Base-by-base conservation (phyloP, 441 rosid genomes). In the Populus tomentosa region DNA sequence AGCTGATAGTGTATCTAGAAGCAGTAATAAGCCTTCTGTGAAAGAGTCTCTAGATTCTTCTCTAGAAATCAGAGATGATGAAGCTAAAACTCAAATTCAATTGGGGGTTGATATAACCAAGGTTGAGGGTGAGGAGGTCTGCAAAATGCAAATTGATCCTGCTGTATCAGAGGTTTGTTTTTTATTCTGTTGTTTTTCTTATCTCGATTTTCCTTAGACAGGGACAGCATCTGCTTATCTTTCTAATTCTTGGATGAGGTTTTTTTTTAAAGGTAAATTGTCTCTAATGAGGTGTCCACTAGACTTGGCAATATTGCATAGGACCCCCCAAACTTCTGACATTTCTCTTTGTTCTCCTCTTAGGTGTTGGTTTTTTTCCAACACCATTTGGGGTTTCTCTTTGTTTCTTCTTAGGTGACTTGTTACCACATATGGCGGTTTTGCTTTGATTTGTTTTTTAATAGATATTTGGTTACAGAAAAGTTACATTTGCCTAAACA, bases 91-190 rank as follows among this genome's bases (percentile, higher is more conserved):
- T 53, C 79, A 75, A 26, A 46, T 75, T 65, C 79, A 77, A 40
- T 28, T 75, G 35, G 38, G 42, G 79, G 77, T 42, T 75, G 78
- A 63, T 59, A 65, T 20, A 42, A 40, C 24, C 9, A 26, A 35
- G 23, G 59, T n/a, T 3, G 70, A 63, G 56, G 56, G 56, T 26
- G 64, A 30, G 21, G n/a, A 32, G 32, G 62, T 38, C 33, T 64
- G 77, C 46, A n/a, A 73, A 50, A 75, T 71, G 69, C 82, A 80
- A 77, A 79, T 26, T 28, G 78, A 68, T 24, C 78, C 38, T 70
- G 72, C 72, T 64, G 82, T 24, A 26, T 23, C 18, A 13, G 69
- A 63, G 76, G 76, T 74, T n/a, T 4, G 28, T 21, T 11, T 18
- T 21, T 33, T 64, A 4, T 18, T 26, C 50, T 70, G 23, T 9